Percentiles rank a stretch among this genome's conserved stretches.
Evolutionary conservation across 768 basidiomycete genomes (phyloP).

Genomic region (Tubosaeta brunneosetosa): DNA sequence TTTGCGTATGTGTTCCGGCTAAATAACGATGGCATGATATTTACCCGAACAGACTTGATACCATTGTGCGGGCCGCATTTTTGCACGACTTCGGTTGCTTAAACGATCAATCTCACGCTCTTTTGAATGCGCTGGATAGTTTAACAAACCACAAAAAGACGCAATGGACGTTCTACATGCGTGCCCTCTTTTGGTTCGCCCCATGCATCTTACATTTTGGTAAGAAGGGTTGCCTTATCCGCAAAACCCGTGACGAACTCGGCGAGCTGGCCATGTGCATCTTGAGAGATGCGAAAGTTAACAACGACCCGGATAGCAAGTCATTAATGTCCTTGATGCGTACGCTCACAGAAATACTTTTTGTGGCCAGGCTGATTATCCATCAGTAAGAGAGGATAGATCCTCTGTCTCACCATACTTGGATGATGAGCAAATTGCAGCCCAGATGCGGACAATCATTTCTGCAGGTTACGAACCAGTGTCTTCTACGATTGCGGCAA

Average conservation of each 20-base stretch:
- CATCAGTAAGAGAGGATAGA: slow-evolving; percentile 41
- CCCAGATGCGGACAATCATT: slow-evolving; percentile 60
- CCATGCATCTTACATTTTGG: slow-evolving; percentile 53
- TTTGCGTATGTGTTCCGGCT: slow-evolving; percentile 46
- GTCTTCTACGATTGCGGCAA: slow-evolving; percentile 34
- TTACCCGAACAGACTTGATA: slow-evolving; percentile 43
- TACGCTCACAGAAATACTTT: slow-evolving; percentile 21
- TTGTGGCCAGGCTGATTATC: slow-evolving; percentile 1
- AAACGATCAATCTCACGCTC: slow-evolving; percentile 41
- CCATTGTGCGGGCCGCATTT: slow-evolving; percentile 58
- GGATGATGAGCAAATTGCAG: slow-evolving; percentile 47
- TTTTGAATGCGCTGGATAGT: slow-evolving; percentile 52
- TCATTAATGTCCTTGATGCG: slow-evolving; percentile 55
- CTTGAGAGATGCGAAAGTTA: slow-evolving; percentile 50
- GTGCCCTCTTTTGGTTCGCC: slow-evolving; percentile 57
- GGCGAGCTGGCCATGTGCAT: slow-evolving; percentile 48
- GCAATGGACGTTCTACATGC: slow-evolving; percentile 57
- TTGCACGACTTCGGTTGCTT: slow-evolving; percentile 59
- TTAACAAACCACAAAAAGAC: slow-evolving; percentile 60
- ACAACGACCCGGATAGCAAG: slow-evolving; percentile 39
- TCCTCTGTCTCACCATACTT: slow-evolving; percentile 35
- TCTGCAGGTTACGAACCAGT: slow-evolving; percentile 49
- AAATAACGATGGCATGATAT: neutral
- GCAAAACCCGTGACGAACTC: slow-evolving; percentile 48
- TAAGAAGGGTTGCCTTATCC: slow-evolving; percentile 55